phyloP scores from a whole-genome alignment of 768 basidiomycete species.

The Termitomyces sp. region DNA sequence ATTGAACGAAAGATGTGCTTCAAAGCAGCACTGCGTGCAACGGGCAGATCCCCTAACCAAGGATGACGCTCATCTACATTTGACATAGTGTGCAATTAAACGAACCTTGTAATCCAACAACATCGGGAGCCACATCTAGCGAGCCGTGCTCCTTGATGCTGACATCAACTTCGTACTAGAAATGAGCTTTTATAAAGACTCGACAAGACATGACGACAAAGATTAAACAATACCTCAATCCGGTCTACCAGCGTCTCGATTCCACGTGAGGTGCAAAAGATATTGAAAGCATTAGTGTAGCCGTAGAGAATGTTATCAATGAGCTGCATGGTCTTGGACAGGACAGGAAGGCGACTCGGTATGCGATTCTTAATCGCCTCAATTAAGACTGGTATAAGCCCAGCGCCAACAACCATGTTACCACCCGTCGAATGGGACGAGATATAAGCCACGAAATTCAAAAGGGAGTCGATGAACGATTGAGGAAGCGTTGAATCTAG shows the following conservation, averaged over 20 bases:
- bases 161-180: constrained; percentile 63
- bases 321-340: constrained; percentile 89
- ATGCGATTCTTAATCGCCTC: constrained; percentile 82
- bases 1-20: constrained; percentile 90
- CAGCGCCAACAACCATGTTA: constrained; percentile 93
- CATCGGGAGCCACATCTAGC: constrained; percentile 38
- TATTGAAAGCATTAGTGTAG: constrained; percentile 80
- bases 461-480: constrained; percentile 77
- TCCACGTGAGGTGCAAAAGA: constrained; percentile 83
- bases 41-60: constrained; percentile 62
- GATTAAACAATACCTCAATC: constrained; percentile 63
- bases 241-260: constrained; percentile 82
- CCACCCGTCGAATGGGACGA: constrained; percentile 82
- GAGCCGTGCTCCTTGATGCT: constrained; percentile 56
- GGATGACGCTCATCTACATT: background rate
- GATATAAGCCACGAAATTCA: constrained; percentile 85
- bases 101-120: constrained; percentile 52
- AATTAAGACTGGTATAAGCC: constrained; percentile 83
- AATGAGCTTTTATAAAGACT: constrained; percentile 10
- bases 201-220: background rate
- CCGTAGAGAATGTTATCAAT: constrained; percentile 92
- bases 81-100: constrained; percentile 1
- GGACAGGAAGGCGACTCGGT: constrained; percentile 63
- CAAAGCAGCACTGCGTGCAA: constrained; percentile 74
- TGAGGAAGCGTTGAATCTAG: constrained; percentile 66